These are phyloP conservation scores for Colletotrichum orchidophilum DNA, from an alignment of 2,329 filamentous ascomycete species.

Conservation along the genomic window DNA sequence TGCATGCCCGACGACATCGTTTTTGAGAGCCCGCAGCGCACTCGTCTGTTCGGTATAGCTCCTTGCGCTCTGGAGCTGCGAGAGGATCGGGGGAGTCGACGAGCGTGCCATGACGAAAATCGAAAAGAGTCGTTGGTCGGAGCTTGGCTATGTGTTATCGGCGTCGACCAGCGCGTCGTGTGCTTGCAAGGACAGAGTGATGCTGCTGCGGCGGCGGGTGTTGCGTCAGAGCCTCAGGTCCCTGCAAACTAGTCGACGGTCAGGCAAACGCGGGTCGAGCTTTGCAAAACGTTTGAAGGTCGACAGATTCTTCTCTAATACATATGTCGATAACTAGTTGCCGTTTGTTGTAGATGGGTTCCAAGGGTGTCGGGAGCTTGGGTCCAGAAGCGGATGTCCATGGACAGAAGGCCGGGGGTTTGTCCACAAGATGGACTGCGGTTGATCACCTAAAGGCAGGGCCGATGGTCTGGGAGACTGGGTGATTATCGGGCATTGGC, in stretches of 20 bases:
- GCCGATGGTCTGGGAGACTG: neutral
- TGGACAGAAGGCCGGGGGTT: neutral
- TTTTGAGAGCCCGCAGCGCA: conserved; percentile 80
- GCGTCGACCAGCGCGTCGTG: conserved; percentile 23
- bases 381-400: neutral
- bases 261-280: conserved; percentile 17
- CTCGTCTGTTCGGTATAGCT: conserved; percentile 62
- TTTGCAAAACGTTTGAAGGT: neutral
- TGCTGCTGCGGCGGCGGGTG: conserved; percentile 18
- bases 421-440: neutral
- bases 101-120: conserved; percentile 60
- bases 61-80: conserved; percentile 65
- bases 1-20: conserved; percentile 87
- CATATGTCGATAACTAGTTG: neutral
- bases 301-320: neutral
- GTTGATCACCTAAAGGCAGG: conserved; percentile 5
- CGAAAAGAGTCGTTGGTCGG: neutral
- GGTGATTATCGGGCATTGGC: conserved; percentile 2
- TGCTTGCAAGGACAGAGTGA: conserved; percentile 18
- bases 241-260: conserved; percentile 26
- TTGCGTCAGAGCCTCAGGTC: conserved; percentile 32
- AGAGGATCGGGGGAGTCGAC: conserved; percentile 62
- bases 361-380: neutral
- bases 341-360: neutral
- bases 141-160: conserved; percentile 19